Evolutionary conservation across 2,329 filamentous ascomycete genomes (phyloP), one percentile per base, ranked within the genome.

Genomic region (Trichoderma koningii): DNA sequence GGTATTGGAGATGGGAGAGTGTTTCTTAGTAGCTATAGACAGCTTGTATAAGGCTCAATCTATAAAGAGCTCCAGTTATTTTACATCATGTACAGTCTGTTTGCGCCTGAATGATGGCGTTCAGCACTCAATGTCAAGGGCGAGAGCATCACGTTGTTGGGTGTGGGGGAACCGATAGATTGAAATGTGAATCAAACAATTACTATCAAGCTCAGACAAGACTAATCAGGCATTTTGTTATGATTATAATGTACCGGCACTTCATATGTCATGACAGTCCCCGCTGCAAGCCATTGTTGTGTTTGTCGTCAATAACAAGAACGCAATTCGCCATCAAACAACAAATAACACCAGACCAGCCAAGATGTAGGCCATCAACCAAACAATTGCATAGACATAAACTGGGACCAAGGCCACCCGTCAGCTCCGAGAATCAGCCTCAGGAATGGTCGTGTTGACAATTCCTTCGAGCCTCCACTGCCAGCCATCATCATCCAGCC

Each of bases 381-480:
- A 47, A 7, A 34, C n/a, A n/a, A 23, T 38, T 38, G 12, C 34
- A 26, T 15, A 6, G 9, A 10, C 44, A 45, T 12, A 53, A 38
- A 44, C n/a, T 26, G 38, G 38, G 1, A 5, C 6, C 6, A n/a
- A 45, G 4, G 14, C 5, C 5, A 6, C 3, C 2, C 2, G 12
- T 23, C 26, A 7, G 5, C 14, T 19, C 21, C 44, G 23, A 4
- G 14, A 44, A 19, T n/a, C 6, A 15, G 19, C 56, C 30, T 65
- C 30, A 42, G 50, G 28, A n/a, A 57, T 28, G 14, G 42, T 53
- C 53, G 12, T 63, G 48, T 66, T 63, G 51, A 66, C 38, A 41
- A 65, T 44, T 30, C 66, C 62, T 42, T 64, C 61, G 15, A 34
- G n/a, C 23, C 30, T 53, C 67, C 68, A 71, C 7, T 17, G 53